Evolutionary conservation across 306 rosid species (phyloP), one percentile per base, ranked within the genome.

Genomic region (Ceratonia siliqua): DNA sequence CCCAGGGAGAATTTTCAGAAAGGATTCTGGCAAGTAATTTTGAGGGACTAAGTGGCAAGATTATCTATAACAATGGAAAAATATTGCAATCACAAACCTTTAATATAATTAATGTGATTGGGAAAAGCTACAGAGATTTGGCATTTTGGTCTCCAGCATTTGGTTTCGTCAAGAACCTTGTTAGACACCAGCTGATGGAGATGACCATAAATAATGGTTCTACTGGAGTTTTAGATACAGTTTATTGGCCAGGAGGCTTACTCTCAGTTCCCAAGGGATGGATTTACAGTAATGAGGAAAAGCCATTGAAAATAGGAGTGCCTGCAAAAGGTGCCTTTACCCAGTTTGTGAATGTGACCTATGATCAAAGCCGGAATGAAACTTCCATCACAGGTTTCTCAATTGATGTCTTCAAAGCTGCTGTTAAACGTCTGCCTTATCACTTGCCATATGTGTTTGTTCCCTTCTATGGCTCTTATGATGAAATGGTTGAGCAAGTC

Each of bases 401-500:
- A 27, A 86, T 91, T 30, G 41, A 73, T 52, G 84, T 89, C 62
- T 87, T 91, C 55, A 24, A 83, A 78, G 85, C 84, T 49, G 84
- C 72, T 20, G 67, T 73, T 18, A 22, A 70, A 9, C 70, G 9
- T 7, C 72, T 87, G 6, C 83, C 80, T 64, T 82, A 80, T 79
- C 25, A 69, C 4, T 70, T 89, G 83, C 27, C n/a, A 2, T 81
- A 79, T 20, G n/a, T 0, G 0, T 81, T 84, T 13, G 78, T 73
- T 28, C 86, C 92, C 42, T 63, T 80, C 57, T 7, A 65, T 48
- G 89, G 85, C 42, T 53, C 92, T 0, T 90, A 87, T 28, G 92
- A 87, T 76, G 74, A 84, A 5, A 55, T 90, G 84, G 81, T 90
- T 62, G n/a, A 85, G 20, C 75, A 70, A 48, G 92, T 87, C 69